phyloP scores from a whole-genome alignment of 148 eudicot species.

The Amaranthus palmeri region DNA sequence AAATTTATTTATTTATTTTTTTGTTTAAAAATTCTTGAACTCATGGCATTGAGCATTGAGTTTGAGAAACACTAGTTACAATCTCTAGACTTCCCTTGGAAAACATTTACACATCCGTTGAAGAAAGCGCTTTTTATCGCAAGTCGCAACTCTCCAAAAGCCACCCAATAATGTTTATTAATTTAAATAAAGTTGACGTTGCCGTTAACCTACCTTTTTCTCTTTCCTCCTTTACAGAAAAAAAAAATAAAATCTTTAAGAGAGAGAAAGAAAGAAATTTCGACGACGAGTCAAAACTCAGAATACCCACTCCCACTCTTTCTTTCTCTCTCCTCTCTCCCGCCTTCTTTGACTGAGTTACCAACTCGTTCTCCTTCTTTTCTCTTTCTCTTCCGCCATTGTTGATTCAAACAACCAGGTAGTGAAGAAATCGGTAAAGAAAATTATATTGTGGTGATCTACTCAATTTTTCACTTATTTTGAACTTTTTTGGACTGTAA shows the following conservation, averaged over 20 bases:
- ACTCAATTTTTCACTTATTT: constrained; percentile 2
- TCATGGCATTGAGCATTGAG: too few relatives aligned
- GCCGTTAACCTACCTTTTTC: constrained; percentile 20
- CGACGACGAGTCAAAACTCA: constrained; percentile 35
- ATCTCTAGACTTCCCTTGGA: constrained; percentile 6
- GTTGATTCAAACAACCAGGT: neutral
- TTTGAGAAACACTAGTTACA: neutral
- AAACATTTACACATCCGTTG: constrained; percentile 12
- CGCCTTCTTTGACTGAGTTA: constrained; percentile 54
- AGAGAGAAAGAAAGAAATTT: constrained; percentile 4
- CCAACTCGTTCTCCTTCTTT: constrained; percentile 9
- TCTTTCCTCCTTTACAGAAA: neutral
- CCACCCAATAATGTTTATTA: neutral
- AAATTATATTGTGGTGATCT: neutral
- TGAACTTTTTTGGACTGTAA: neutral
- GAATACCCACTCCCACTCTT: neutral
- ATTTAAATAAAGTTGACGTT: constrained; percentile 13
- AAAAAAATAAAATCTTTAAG: neutral
- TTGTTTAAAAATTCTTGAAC: too few relatives aligned
- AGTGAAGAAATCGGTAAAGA: neutral
- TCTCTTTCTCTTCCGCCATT: neutral
- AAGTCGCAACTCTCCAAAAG: constrained; percentile 8
- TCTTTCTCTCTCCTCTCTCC: constrained; percentile 45
- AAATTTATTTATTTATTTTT: too few relatives aligned
- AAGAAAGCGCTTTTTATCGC: constrained; percentile 8